Evolutionary conservation across 805 yeast species (phyloP), one percentile per base, ranked within the genome.

Genomic region (Kregervanrija fluxuum): DNA sequence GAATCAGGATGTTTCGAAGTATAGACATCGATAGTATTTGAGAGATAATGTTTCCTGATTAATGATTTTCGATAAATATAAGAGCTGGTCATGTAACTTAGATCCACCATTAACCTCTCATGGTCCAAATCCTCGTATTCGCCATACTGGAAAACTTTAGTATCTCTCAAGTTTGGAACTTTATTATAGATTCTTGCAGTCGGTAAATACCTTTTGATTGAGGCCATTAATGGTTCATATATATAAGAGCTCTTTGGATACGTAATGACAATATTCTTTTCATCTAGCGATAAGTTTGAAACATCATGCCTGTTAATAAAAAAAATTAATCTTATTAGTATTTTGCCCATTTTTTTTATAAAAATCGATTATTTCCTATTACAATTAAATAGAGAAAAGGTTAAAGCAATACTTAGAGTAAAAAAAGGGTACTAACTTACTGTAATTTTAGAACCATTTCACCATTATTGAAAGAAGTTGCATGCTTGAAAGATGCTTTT

Each of bases 91-190:
- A 79, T 67, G 61, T 89, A 90, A 28, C 68, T 65, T 2, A 52
- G 43, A 35, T 73, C 68, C 2, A 37, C 40, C 54, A 69, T 66
- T 32, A 82, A 54, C 47, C 74, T 61, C 53, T 90, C 97, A 56
- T 89, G 75, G 56, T 90, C 85, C 16, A 89, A 64, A 40, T 85
- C 88, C 59, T 91, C 99, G 61, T 91, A 91, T 44, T 91, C 98
- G 14, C 88, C 90, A 60, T 79, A 89, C 48, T 88, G 96, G 54
- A 86, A 80, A 0, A 78, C 62, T 48, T 70, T 75, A 0, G 48
- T 48, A 2, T 49, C 48, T 2, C 46, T 36, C 13, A 32, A 22
- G 11, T 30, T 12, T 8, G 53, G 49, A 2, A 47, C 41, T 6
- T 33, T 39, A 5, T 37, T 22, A 22, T 42, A 41, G n/a, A 59